Base-by-base conservation (phyloP, 2,329 filamentous ascomycete species). In the Fusarium torreyae region DNA sequence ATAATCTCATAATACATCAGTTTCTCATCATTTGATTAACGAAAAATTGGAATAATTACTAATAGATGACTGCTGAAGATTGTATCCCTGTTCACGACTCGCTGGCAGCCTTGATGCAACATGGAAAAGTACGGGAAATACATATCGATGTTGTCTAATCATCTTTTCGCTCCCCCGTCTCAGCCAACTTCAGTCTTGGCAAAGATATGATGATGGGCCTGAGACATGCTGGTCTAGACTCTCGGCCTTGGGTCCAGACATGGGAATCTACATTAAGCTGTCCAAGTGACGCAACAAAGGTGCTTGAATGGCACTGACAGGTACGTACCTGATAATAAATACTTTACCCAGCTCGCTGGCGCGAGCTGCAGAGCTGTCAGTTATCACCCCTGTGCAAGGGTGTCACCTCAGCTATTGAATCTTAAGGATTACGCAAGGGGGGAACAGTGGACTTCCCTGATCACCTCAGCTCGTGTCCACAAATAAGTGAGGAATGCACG, bases 161-260 rank as follows among this genome's bases (percentile, higher is more conserved):
- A 26, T 26, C 46, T 39, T 49, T 44, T 36, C 38, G 34, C 40
- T 50, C 20, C 9, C 66, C 38, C 10, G 26, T 33, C 51, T 53
- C n/a, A 52, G 50, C n/a, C 6, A 33, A n/a, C 48, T 24, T 13
- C 18, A 24, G 38, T 39, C 56, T 69, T 53, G 50, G 44, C 57
- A 26, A 11, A 20, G 11, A 26, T 11, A 34, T 49, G 38, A 44
- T 17, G 34, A 28, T 24, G 7, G 22, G 14, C 42, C 45, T 43
- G 44, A 69, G 62, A 63, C 61, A 69, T 66, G n/a, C 24, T 26
- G 22, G 42, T 52, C 57, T 61, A 54, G 66, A 49, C 61, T 51
- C 34, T 46, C 18, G 43, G 24, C 62, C 20, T 26, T 51, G 31
- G 22, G 48, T 14, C 43, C 20, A 58, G 43, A 36, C 17, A 22